Base-by-base conservation (phyloP, 2,329 filamentous ascomycete genomes). In the Hortaea werneckii region DNA sequence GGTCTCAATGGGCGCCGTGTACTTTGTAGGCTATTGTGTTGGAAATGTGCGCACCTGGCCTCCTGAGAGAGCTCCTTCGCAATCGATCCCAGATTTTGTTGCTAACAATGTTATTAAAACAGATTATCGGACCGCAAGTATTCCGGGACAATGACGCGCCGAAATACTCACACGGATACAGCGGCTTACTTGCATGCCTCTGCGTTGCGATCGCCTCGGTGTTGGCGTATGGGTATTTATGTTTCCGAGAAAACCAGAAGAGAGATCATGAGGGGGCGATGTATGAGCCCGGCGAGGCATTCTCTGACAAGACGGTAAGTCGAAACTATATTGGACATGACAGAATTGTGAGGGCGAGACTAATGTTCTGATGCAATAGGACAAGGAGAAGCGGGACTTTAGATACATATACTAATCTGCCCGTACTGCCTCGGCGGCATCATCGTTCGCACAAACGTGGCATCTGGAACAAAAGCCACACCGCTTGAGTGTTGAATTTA, bases 81-180 rank as follows among this genome's bases (percentile, higher is more conserved):
- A 77, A 77, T 42, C 77, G 74, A 73, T 74, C 69, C n/a, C 77
- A 77, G 70, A 76, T 77, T 46, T 71, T 75, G 30, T 70, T 69
- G 5, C 73, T 76, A 50, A n/a, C 20, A 27, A 10, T 40, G 26
- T 29, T n/a, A n/a, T n/a, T 29, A n/a, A 4, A 7, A 30, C 40
- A 42, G 40, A 43, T 43, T 8, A 38, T 43, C 12, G 42, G 42
- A 12, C 42, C 42, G n/a, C 42, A 43, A 29, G 30, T 43, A 5
- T 43, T 43, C 42, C 30, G 42, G 11, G 32, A 32, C 12, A 26
- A 11, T 5, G 77, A 83, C 45, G 74, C 75, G 0, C 80, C 80
- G 0, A 56, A 63, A 4, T 84, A 84, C 53, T 69, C 69, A 2
- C 74, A 75, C 0, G 80, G 70, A 2, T 50, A 54, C 43, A 56